Percentiles rank a stretch among this genome's conserved stretches.
These are phyloP conservation scores for Monosporozyma yasuniensis DNA, from an alignment of 805 yeast species.

Conservation along the genomic window DNA sequence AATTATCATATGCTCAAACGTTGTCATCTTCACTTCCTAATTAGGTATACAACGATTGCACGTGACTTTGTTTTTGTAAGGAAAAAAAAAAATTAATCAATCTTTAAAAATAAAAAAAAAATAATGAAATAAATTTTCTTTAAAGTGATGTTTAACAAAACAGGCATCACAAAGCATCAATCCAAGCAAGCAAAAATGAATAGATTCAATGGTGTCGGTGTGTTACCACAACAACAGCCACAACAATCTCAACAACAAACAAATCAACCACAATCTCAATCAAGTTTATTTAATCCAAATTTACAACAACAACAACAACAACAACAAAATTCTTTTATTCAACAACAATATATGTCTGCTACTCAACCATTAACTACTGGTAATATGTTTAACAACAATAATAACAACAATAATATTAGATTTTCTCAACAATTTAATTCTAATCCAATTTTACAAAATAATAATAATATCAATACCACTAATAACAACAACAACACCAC, in stretches of 20 bases:
- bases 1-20: too few species aligned
- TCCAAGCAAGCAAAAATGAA: too few species aligned
- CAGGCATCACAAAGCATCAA: too few species aligned
- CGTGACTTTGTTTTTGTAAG: too few species aligned
- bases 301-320: slow-evolving; percentile 1
- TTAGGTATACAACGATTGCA: too few species aligned
- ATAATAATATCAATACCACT: neutral
- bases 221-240: neutral
- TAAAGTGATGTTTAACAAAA: too few species aligned
- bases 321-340: neutral
- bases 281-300: neutral
- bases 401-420: neutral
- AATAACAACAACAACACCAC: neutral
- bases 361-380: neutral
- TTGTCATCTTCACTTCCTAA: too few species aligned
- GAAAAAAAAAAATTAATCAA: too few species aligned
- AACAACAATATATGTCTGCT: slow-evolving; percentile 1
- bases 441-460: too few species aligned
- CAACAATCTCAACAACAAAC: neutral
- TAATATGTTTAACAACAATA: neutral
- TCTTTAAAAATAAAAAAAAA: too few species aligned
- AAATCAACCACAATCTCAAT: neutral
- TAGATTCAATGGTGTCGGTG: neutral
- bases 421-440: neutral
- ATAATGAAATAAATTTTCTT: too few species aligned